These are phyloP conservation scores for Aspergillus awamori DNA, from an alignment of 2,329 filamentous ascomycete species.

Conservation along the genomic window DNA sequence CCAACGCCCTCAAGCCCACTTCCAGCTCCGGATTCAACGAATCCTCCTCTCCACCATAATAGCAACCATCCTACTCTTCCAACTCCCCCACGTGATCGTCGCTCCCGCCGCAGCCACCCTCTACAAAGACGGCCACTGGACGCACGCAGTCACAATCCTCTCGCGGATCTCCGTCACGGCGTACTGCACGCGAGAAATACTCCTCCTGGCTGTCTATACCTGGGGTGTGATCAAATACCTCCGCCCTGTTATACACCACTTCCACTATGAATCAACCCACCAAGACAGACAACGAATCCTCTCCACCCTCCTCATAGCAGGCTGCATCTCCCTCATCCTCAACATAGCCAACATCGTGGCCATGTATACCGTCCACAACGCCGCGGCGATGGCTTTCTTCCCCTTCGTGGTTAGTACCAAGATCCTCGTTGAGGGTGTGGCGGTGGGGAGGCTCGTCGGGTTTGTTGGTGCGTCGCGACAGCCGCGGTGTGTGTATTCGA, in stretches of 20 bases:
- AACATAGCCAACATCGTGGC: slow-evolving; percentile 38
- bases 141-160: slow-evolving; percentile 30
- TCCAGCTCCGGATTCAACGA: not conserved
- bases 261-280: slow-evolving; percentile 27
- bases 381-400: slow-evolving; percentile 42
- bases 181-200: slow-evolving; percentile 55
- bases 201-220: slow-evolving; percentile 56
- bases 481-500: no score
- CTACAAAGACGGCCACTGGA: slow-evolving; percentile 8
- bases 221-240: slow-evolving; percentile 47
- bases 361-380: slow-evolving; percentile 38
- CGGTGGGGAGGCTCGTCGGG: not conserved
- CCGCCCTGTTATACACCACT: slow-evolving; percentile 44
- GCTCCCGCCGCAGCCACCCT: slow-evolving; percentile 36
- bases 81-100: slow-evolving; percentile 39
- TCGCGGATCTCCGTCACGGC: slow-evolving; percentile 55
- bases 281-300: slow-evolving; percentile 41
- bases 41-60: slow-evolving; percentile 48
- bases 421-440: not conserved
- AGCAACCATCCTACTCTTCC: slow-evolving; percentile 36
- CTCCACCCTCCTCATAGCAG: slow-evolving; percentile 48
- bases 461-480: not conserved
- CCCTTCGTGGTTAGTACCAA: slow-evolving; percentile 44
- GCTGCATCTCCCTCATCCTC: slow-evolving; percentile 45
- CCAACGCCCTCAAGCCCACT: slow-evolving; percentile 24